These are phyloP conservation scores for Stagonosporopsis cucurbitacearum DNA, from an alignment of 2,329 filamentous ascomycete species.

Conservation along the genomic window DNA sequence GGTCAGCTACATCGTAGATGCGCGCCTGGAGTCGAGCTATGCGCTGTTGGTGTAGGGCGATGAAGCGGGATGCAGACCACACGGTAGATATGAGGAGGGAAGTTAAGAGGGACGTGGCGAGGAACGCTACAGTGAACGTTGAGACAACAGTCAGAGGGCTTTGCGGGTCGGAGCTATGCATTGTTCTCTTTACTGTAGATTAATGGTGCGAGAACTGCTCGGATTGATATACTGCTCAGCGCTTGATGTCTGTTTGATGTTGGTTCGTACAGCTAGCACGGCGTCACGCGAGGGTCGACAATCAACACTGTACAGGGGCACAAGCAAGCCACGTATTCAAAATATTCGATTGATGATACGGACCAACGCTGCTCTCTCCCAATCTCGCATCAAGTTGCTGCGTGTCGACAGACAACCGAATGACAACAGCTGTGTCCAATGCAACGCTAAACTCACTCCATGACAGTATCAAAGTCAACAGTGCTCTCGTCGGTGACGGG, in stretches of 20 bases:
- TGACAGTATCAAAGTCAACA: not conserved
- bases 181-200: not conserved
- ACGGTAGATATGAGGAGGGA: too few relatives aligned
- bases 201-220: not conserved
- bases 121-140: not conserved
- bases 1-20: not conserved
- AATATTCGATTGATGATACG: slow-evolving; percentile 3
- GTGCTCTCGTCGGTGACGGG: not conserved
- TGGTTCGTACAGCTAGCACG: not conserved
- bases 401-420: not conserved
- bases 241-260: not conserved
- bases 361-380: not conserved
- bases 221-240: not conserved
- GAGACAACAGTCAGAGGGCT: not conserved
- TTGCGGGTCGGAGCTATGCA: not conserved
- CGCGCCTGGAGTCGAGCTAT: not conserved
- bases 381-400: not conserved
- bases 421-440: not conserved
- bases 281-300: not conserved
- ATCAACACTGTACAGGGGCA: not conserved
- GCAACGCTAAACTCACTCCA: not conserved
- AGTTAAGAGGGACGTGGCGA: too few relatives aligned
- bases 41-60: not conserved
- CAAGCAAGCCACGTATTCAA: not conserved
- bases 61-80: not conserved